These are phyloP conservation scores for Diversispora eburnea DNA, from an alignment of 192 early-diverging fungal genomes.

Conservation along the genomic window DNA sequence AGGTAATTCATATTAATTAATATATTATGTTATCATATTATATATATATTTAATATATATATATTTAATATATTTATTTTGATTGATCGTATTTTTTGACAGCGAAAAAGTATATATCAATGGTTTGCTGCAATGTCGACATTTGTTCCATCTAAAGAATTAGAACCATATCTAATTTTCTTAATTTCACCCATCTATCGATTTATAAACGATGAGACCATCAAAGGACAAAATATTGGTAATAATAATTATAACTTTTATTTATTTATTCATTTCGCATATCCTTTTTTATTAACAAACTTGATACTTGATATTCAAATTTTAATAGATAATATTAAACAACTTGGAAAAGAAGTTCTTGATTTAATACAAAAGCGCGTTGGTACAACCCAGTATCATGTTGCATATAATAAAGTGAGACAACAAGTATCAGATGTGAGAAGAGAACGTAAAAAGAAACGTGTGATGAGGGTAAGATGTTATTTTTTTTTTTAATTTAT, in stretches of 20 bases:
- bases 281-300: too few relatives aligned
- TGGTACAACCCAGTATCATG: slow-evolving; percentile 70
- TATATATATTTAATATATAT: not conserved
- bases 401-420: slow-evolving; percentile 64
- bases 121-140: slow-evolving; percentile 86
- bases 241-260: slow-evolving; percentile 9
- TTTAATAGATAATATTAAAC: slow-evolving; percentile 62
- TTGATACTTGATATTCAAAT: too few relatives aligned
- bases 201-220: slow-evolving; percentile 68
- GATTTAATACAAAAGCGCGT: slow-evolving; percentile 68
- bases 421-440: slow-evolving; percentile 59
- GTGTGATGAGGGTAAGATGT: slow-evolving; percentile 50
- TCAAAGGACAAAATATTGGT: slow-evolving; percentile 62
- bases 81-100: slow-evolving; percentile 37
- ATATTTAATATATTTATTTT: slow-evolving; percentile 10
- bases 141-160: slow-evolving; percentile 53
- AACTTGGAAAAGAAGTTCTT: slow-evolving; percentile 75
- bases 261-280: too few relatives aligned
- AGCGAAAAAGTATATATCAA: slow-evolving; percentile 83
- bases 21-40: not conserved
- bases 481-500: not conserved
- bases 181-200: slow-evolving; percentile 80
- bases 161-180: slow-evolving; percentile 61
- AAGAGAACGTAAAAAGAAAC: slow-evolving; percentile 58
- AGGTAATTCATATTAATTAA: slow-evolving; percentile 42